A percentile compares a stretch with the other conserved stretches of the same genome.
Conservation (phyloP, 169 alveolate species). For the Sarcocystis neurona region DNA sequence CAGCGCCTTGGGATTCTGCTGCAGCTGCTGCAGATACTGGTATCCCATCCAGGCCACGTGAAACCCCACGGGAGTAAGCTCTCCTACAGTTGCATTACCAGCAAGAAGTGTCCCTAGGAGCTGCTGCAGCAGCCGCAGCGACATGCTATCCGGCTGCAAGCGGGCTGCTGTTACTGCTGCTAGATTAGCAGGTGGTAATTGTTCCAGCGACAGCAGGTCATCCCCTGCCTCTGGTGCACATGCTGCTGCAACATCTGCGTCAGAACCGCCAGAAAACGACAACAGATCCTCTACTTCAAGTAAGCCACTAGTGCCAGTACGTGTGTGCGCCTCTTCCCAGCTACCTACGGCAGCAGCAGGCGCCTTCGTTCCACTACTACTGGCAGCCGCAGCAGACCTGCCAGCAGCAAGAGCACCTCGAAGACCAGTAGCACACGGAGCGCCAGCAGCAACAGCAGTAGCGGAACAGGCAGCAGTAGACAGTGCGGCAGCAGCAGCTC, state of each 20-base stretch:
- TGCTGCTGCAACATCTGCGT: background rate
- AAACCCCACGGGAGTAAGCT: constrained; percentile 5
- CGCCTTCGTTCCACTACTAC: too few species aligned
- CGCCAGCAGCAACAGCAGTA: background rate
- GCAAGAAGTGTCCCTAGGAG: constrained; percentile 22
- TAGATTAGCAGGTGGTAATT: background rate
- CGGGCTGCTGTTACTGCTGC: background rate
- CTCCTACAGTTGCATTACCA: background rate
- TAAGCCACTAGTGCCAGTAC: background rate
- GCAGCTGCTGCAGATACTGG: constrained; percentile 5
- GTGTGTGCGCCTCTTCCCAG: too few species aligned
- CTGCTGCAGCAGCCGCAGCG: constrained; percentile 5
- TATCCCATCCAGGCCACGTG: constrained; percentile 32
- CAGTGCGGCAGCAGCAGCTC: too few species aligned
- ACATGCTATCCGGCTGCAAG: background rate
- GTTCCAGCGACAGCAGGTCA: background rate
- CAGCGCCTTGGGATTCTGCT: background rate
- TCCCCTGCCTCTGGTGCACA: constrained; percentile 19
- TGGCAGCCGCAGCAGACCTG: too few species aligned
- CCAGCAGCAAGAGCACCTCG: too few species aligned
- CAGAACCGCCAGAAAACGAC: background rate
- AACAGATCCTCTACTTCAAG: background rate
- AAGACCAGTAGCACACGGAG: background rate
- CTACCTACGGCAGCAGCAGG: too few species aligned
- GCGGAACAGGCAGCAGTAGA: background rate